phyloP scores from a whole-genome alignment of 2,329 filamentous ascomycete genomes.

The Chaetomium globosum region DNA sequence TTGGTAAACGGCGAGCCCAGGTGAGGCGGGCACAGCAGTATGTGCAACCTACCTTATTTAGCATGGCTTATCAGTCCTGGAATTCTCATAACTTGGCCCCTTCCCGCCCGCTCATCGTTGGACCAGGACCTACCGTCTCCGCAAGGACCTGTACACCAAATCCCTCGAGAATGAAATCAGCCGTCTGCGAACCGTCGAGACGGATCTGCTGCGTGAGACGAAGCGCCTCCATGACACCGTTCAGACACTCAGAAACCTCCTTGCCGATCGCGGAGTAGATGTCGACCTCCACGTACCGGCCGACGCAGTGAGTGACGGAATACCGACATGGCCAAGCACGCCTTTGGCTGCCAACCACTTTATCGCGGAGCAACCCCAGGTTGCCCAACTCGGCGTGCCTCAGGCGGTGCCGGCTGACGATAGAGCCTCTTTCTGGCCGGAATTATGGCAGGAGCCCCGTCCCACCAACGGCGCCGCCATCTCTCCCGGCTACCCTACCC shows the following conservation, averaged over 20 bases:
- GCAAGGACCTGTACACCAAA: constrained; percentile 40
- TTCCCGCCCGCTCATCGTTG: not conserved
- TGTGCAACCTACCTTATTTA: constrained; percentile 8
- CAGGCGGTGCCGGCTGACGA: not conserved
- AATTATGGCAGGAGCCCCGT: not conserved
- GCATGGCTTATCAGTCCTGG: not conserved
- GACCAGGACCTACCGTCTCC: constrained; percentile 39
- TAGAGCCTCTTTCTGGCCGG: not conserved
- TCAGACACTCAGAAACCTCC: not conserved
- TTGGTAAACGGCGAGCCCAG: constrained; percentile 38
- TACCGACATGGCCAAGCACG: not conserved
- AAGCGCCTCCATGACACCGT: constrained; percentile 31
- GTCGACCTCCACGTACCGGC: not conserved
- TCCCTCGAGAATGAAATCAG: constrained; percentile 38
- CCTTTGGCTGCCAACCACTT: not conserved
- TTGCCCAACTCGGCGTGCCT: not conserved
- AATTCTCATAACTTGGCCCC: not conserved
- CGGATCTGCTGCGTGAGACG: constrained; percentile 32
- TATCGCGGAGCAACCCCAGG: not conserved
- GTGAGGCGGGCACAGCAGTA: constrained; percentile 40
- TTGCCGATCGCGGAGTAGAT: not conserved
- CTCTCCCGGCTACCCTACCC: not conserved
- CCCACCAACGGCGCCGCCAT: not conserved
- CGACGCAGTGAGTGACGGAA: not conserved
- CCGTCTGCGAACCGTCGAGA: constrained; percentile 32